Conservation (phyloP, 345 rosid genomes). For the Eutrema japonicum region DNA sequence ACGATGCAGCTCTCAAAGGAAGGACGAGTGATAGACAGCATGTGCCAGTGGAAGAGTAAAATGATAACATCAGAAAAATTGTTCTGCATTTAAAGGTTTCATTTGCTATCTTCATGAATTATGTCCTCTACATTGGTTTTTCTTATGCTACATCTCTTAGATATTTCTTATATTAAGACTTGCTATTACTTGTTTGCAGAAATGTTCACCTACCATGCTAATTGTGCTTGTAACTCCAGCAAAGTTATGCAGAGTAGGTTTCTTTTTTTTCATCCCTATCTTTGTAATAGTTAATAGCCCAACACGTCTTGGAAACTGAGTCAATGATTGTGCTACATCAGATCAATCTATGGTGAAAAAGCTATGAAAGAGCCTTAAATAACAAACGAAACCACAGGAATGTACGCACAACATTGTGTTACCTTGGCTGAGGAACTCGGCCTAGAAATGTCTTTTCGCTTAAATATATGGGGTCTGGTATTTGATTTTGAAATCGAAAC, state of each 20-base stretch:
- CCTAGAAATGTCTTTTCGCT: no score
- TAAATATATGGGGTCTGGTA: no score
- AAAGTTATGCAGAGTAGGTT: conserved; percentile 62
- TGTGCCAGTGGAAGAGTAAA: conserved; percentile 81
- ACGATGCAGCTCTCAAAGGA: conserved; percentile 89
- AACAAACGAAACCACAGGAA: conserved; percentile 78
- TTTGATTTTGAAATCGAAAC: fast-evolving
- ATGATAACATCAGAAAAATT: conserved; percentile 67
- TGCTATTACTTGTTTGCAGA: conserved; percentile 46
- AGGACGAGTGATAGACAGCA: conserved; percentile 72
- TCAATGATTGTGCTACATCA: conserved; percentile 36
- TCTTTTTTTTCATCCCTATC: background rate
- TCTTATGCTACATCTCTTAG: no score
- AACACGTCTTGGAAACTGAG: background rate
- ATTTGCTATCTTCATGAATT: background rate
- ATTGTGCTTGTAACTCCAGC: conserved; percentile 77
- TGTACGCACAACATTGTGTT: conserved; percentile 69
- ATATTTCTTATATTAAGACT: background rate
- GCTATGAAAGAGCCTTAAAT: conserved; percentile 75
- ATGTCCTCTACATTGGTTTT: background rate
- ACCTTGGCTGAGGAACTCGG: conserved; percentile 67
- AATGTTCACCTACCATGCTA: conserved; percentile 68
- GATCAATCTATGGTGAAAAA: conserved; percentile 71
- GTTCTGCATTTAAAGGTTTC: conserved; percentile 82
- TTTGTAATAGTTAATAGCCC: background rate